These are phyloP conservation scores for Ascomycota sp. DNA, from an alignment of 2,329 filamentous ascomycete species.

Conservation along the genomic window DNA sequence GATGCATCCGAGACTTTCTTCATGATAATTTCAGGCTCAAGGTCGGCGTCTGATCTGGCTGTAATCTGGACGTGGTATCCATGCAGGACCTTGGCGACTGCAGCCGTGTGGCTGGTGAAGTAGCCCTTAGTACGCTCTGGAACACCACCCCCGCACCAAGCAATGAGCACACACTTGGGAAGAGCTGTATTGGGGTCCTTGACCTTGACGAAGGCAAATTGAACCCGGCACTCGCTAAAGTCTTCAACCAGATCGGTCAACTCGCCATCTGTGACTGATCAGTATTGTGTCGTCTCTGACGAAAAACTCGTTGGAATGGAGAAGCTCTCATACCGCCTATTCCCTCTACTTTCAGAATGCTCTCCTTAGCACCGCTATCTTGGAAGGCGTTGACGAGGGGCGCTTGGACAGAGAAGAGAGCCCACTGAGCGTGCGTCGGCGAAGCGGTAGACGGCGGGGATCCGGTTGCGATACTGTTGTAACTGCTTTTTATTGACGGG, in stretches of 20 bases:
- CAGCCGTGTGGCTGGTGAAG: conserved; percentile 82
- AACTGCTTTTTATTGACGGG: conserved; percentile 69
- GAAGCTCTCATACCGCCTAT: conserved; percentile 46
- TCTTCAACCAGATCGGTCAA: conserved; percentile 79
- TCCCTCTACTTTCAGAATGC: conserved; percentile 80
- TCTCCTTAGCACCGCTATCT: conserved; percentile 70
- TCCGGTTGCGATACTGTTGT: conserved; percentile 36
- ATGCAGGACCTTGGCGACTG: conserved; percentile 81
- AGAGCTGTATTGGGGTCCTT: conserved; percentile 81
- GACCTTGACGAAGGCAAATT: conserved; percentile 93
- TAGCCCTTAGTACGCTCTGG: conserved; percentile 98
- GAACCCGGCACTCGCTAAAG: conserved; percentile 87
- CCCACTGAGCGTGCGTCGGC: conserved; percentile 79
- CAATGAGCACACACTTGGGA: conserved; percentile 83
- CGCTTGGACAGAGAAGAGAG: conserved; percentile 78
- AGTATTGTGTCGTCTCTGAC: conserved; percentile 5
- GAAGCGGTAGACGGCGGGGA: conserved; percentile 36
- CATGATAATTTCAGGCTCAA: conserved; percentile 72
- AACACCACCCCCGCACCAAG: conserved; percentile 93
- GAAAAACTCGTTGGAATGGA: not conserved
- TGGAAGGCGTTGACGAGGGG: conserved; percentile 88
- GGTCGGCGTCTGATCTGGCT: conserved; percentile 73
- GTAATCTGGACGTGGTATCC: conserved; percentile 97
- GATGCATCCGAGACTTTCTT: conserved; percentile 91
- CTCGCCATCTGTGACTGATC: conserved; percentile 56